These are phyloP conservation scores for Populus simonii DNA, from an alignment of 345 rosid species.

Conservation along the genomic window DNA sequence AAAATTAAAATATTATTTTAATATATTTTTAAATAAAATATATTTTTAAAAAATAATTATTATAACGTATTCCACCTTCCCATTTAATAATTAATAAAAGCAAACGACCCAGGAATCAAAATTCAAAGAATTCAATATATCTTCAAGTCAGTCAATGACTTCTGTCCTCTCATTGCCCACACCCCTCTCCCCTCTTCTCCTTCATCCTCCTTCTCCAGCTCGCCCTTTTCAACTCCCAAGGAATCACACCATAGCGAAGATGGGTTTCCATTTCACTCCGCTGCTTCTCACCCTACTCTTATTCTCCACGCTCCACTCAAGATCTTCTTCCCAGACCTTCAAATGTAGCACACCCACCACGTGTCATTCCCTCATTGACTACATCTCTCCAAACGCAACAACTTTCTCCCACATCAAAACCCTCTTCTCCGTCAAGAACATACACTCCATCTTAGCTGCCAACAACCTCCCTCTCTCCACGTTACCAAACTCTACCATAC, in stretches of 20 bases:
- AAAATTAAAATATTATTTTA: too few species aligned
- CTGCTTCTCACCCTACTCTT: conserved; percentile 11
- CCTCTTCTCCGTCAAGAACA: conserved; percentile 26
- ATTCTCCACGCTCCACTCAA: neutral
- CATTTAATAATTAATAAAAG: too few species aligned
- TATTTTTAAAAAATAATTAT: too few species aligned
- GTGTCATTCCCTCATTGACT: conserved; percentile 23
- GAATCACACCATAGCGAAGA: neutral
- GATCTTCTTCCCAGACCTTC: conserved; percentile 11
- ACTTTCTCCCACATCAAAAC: conserved; percentile 15
- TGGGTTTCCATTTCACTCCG: neutral
- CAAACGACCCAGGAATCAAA: too few species aligned
- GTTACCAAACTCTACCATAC: conserved; percentile 11
- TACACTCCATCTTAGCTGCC: conserved; percentile 25
- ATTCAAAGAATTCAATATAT: too few species aligned
- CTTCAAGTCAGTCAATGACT: neutral
- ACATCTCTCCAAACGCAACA: conserved; percentile 16
- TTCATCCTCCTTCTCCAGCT: neutral
- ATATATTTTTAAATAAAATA: too few species aligned
- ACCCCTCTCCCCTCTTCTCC: neutral
- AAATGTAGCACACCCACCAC: conserved; percentile 10
- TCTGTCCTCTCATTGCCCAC: neutral
- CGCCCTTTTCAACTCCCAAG: neutral
- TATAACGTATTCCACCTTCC: too few species aligned
- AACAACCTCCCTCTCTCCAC: conserved; percentile 24